Percentiles rank a stretch among this genome's conserved stretches.
Evolutionary conservation across 1,284 basidiomycete genomes (phyloP).

Genomic region (Trichosporon asahii): DNA sequence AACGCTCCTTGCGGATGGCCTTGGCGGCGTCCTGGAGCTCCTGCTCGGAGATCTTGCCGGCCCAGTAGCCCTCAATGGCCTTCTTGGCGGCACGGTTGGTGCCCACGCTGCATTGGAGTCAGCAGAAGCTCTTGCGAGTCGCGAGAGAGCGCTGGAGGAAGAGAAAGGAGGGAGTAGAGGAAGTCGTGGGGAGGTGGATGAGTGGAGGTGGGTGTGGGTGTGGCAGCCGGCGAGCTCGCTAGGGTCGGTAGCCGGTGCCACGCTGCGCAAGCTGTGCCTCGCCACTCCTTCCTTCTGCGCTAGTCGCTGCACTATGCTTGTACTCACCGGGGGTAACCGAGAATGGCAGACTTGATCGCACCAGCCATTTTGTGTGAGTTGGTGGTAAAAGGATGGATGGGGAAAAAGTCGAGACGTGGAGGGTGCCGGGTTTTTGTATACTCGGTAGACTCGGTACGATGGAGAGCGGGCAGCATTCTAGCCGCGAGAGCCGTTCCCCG

Average conservation of each 20-base stretch:
- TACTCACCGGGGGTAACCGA: conserved; percentile 76
- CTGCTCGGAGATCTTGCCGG: conserved; percentile 81
- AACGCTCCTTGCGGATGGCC: conserved; percentile 84
- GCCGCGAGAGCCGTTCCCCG: too few species aligned
- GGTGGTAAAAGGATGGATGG: conserved; percentile 7
- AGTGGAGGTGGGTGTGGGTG: not conserved
- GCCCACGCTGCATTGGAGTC: conserved; percentile 9
- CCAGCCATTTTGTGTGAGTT: conserved; percentile 24
- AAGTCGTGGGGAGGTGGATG: not conserved
- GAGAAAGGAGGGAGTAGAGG: not conserved
- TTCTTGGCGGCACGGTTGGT: conserved; percentile 18
- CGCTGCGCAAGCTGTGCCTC: not conserved
- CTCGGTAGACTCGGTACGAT: not conserved
- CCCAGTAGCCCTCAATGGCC: conserved; percentile 98
- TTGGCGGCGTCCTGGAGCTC: conserved; percentile 86
- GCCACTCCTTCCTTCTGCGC: too few species aligned
- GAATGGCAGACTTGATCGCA: conserved; percentile 67
- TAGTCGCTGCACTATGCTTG: not conserved
- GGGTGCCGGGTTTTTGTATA: conserved; percentile 3
- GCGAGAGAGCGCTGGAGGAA: not conserved
- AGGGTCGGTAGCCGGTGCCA: not conserved
- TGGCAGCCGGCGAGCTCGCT: not conserved
- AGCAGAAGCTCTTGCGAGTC: not conserved
- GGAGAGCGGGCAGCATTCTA: not conserved
- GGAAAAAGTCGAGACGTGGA: conserved; percentile 12